Conservation (phyloP, 2,329 filamentous ascomycete species). For the Cercospora canescens region DNA sequence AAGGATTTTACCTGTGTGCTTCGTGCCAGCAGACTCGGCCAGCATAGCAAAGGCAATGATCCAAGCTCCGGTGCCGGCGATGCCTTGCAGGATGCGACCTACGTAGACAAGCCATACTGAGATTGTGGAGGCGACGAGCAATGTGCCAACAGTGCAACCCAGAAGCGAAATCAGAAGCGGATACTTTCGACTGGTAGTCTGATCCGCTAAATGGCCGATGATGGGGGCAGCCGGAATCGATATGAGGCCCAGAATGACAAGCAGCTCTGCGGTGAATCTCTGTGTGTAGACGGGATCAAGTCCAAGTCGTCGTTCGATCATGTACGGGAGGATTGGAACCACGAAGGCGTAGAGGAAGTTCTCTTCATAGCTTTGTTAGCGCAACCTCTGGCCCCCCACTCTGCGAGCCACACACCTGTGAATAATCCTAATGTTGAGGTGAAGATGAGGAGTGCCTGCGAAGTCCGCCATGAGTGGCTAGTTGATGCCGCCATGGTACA, state of each 20-base stretch:
- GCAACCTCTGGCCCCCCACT: background rate
- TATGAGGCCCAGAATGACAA: constrained; percentile 45
- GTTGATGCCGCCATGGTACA: background rate
- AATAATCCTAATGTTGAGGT: constrained; percentile 23
- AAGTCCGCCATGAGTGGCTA: constrained; percentile 19
- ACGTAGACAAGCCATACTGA: constrained; percentile 15
- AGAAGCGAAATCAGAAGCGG: constrained; percentile 18
- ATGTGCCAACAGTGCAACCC: constrained; percentile 19
- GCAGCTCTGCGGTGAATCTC: constrained; percentile 17
- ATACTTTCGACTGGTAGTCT: constrained; percentile 13
- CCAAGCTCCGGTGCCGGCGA: constrained; percentile 19
- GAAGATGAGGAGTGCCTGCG: constrained; percentile 16
- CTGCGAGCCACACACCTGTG: constrained; percentile 11
- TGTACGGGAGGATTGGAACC: constrained; percentile 23
- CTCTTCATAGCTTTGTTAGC: constrained; percentile 10
- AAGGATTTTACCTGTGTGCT: constrained; percentile 21
- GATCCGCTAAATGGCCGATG: constrained; percentile 21
- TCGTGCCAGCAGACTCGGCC: constrained; percentile 15
- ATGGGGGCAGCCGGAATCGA: constrained; percentile 36
- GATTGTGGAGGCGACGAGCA: constrained; percentile 19
- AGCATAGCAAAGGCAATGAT: constrained; percentile 23
- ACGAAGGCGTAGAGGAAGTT: constrained; percentile 25
- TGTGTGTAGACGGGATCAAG: constrained; percentile 19
- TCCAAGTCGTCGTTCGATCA: constrained; percentile 19
- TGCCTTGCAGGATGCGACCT: constrained; percentile 19